These are phyloP conservation scores for Saccharomycopsis malanga DNA, from an alignment of 805 yeast genomes.

Conservation along the genomic window DNA sequence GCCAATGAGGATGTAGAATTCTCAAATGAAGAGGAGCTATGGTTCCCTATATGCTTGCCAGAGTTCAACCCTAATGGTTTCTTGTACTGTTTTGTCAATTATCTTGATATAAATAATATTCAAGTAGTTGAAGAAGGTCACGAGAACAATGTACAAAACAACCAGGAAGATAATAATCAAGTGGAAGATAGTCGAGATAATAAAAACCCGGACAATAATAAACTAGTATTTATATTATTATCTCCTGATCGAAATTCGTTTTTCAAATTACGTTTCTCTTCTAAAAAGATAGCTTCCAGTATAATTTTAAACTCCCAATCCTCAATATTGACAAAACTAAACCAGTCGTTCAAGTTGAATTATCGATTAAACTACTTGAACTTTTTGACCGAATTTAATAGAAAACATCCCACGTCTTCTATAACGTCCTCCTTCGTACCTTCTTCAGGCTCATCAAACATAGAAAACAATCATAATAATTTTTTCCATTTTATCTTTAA, in stretches of 20 bases:
- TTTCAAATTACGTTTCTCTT: conserved; percentile 60
- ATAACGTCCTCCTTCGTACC: conserved; percentile 4
- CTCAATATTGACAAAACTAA: conserved; percentile 33
- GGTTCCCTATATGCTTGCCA: conserved; percentile 93
- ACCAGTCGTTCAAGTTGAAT: conserved; percentile 30
- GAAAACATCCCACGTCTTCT: conserved; percentile 46
- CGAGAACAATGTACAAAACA: background rate
- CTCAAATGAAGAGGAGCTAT: conserved; percentile 57
- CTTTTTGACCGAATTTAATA: conserved; percentile 11
- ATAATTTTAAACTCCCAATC: conserved; percentile 28
- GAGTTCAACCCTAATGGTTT: conserved; percentile 86
- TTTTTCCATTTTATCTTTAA: conserved; percentile 80
- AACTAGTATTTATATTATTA: conserved; percentile 45
- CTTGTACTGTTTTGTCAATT: conserved; percentile 70
- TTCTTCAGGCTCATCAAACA: background rate
- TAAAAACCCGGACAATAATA: conserved; percentile 24
- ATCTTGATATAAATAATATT: conserved; percentile 36
- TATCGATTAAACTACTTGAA: conserved; percentile 33
- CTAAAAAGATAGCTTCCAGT: conserved; percentile 42
- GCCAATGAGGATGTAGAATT: conserved; percentile 19
- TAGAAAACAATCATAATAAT: conserved; percentile 22
- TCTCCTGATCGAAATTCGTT: conserved; percentile 64
- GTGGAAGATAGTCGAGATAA: background rate
- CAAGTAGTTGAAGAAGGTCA: conserved; percentile 18
- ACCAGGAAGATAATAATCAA: background rate